Evolutionary conservation across 1,284 basidiomycete genomes (phyloP), one percentile per base, ranked within the genome.

Genomic region (Hypsizygus ulmarius): DNA sequence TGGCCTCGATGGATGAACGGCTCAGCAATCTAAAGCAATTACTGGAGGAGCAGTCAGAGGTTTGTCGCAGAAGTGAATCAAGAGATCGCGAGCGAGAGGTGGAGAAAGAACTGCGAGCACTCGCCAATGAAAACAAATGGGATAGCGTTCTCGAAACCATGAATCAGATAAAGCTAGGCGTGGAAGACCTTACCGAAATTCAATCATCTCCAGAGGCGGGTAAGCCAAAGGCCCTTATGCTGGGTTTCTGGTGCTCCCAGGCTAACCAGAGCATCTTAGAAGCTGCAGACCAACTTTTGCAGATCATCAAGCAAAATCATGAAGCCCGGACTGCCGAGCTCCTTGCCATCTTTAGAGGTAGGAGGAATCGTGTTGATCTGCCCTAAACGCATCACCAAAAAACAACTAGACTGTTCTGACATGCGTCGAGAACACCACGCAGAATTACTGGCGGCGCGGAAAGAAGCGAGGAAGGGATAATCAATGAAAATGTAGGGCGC

Each of bases 61-160:
- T 38, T 11, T 49, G 41, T 35, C 43, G 8, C 7, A 35, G 30
- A 10, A 36, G 38, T 15, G 33, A 52, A 14, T 37, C 34, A 34
- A 37, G n/a, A 32, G 50, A 54, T 39, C 42, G 43, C 32, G 53
- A 54, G 41, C 39, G 25, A 11, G 19, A 47, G 30, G 15, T 49
- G 25, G 50, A 54, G 25, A 36, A 28, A 10, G 50, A 54, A 46
- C 47, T 52, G 36, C 43, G 50, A 10, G 49, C 47, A 12, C 16
- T 47, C 14, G 42, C 44, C 0, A 54, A 52, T 10, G 38, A 42
- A 8, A 41, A 40, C 18, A 50, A 47, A n/a, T 34, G 49, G 12
- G 39, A 54, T 19, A 35, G 42, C 16, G 41, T 54, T 18, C 49
- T 54, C 16, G 40, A 42, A 6, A 42, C 52, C 45, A 27, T 54